Evolutionary conservation across 1,139 yeast genomes (phyloP), one percentile per base, ranked within the genome.

Genomic region (Hyphopichia pseudoburtonii): DNA sequence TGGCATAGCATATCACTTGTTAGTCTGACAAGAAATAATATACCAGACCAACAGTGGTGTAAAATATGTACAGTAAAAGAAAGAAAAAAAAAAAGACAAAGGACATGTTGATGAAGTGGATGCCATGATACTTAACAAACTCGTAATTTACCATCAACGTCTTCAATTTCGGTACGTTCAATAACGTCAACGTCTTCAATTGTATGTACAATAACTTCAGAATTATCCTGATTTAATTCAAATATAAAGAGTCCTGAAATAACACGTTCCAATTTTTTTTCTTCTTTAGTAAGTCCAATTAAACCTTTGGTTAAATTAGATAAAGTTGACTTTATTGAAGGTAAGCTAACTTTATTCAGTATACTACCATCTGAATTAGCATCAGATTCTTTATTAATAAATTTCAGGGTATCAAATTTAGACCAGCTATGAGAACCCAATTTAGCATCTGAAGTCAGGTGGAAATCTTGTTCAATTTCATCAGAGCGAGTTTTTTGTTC

Each of bases 181-280:
- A 82, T 62, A 43, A 86, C 73, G 51, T 86, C 87, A 41, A 88
- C 74, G 51, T 86, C 80, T 46, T 87, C 95, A 32, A 88, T 73
- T 1, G 89, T 82, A 54, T 87, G 92, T n/a, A 81, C 86, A 22
- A 70, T 39, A 17, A 88, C 77, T 43, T 68, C 55, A 37, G 77
- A 73, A 57, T 86, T 82, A 23, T 70, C 67, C 11, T 68, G 67
- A 52, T 74, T 78, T 43, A 88, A 69, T 50, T 86, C 95, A 55
- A 87, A 87, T 24, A 86, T 77, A 55, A 88, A 87, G 7, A 84
- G 64, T 1, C 96, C 96, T 35, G 77, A 72, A 11, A 82, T 56
- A 3, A 79, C 72, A 30, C 84, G 52, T 40, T 79, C 81, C 17
- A 70, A 48, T 30, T 52, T 56, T 21, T 58, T 50, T 29, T 47